Base-by-base conservation (phyloP, 441 rosid species). In the Gossypium aridum region DNA sequence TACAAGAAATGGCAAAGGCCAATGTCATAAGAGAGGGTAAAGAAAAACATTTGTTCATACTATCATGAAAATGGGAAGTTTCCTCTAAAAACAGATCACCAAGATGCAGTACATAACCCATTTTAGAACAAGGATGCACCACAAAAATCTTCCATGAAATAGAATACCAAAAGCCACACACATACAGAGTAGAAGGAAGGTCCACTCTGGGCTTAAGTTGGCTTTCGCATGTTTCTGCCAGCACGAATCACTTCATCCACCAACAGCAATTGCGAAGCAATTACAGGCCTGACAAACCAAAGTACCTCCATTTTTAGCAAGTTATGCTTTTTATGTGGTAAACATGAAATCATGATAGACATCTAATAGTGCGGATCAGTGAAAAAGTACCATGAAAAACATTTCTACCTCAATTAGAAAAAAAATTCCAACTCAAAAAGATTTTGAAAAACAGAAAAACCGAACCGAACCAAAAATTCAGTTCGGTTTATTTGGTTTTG, bases 201-300 rank as follows among this genome's bases (percentile, higher is more conserved):
- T 37, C 12, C 12, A 8, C 12, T 37, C 45, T 10, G 37, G 19
- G 17, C 7, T 28, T 66, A 92, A 77, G 75, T 87, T 75, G 98
- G 98, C 85, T 92, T 94, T 85, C 97, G 85, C 98, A 94, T 94
- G 77, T 94, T 94, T 37, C 96, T 91, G 59, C 97, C 97, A 56
- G 97, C 98, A 8, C 98, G 94, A 64, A 94, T 94, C 65, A 94
- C 99, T 85, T 94, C 97, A 78, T 94, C 99, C 49, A 94, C 97
- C 89, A 87, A 83, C 7, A 94, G 91, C 84, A 94, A 82, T 85
- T 94, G 98, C 4, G 98, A 94, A 13, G 96, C 88, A 45, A 92
- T 94, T 55, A 92, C 95, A 49, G 97, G 97, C 83, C 97, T 92
- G 90, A 81, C 82, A 26, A 61, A 79, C 31, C 45, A 43, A 7